Percentiles rank a stretch among this genome's conserved stretches.
These are phyloP conservation scores for Gonapodya prolifera DNA, from an alignment of 192 early-diverging fungal species.

Conservation along the genomic window DNA sequence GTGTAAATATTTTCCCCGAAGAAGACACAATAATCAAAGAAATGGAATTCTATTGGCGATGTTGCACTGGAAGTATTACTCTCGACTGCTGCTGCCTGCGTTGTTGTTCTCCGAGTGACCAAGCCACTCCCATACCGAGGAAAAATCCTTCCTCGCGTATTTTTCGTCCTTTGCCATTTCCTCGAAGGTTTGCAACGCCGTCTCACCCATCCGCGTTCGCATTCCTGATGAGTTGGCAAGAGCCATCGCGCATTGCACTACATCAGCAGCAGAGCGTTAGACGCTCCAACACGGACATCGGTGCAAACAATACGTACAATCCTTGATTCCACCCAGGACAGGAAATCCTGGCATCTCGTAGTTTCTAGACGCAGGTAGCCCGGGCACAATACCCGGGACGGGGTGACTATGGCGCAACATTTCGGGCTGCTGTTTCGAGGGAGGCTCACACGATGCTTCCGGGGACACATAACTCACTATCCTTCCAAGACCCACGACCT, in stretches of 20 bases:
- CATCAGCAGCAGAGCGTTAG: neutral
- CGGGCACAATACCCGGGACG: neutral
- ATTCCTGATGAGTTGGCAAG: neutral
- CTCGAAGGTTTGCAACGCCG: neutral
- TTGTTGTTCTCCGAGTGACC: too few relatives aligned
- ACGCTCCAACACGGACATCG: neutral
- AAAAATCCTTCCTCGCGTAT: neutral
- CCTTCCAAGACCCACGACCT: neutral
- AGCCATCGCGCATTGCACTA: neutral
- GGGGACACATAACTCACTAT: neutral
- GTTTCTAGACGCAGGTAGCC: neutral
- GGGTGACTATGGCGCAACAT: neutral
- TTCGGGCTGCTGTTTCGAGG: neutral
- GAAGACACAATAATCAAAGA: too few relatives aligned
- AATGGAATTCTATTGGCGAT: too few relatives aligned
- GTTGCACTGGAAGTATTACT: too few relatives aligned
- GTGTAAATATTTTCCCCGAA: too few relatives aligned
- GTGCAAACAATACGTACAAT: neutral
- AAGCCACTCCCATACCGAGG: neutral
- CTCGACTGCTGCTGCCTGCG: too few relatives aligned
- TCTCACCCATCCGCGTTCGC: neutral
- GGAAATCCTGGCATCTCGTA: slow-evolving; percentile 3
- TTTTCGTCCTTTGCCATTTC: neutral
- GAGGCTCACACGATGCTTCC: neutral
- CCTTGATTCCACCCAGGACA: neutral